These are phyloP conservation scores for Hordeum pubiflorum DNA, from an alignment of 202 grass and related monocot genomes.

Conservation along the genomic window DNA sequence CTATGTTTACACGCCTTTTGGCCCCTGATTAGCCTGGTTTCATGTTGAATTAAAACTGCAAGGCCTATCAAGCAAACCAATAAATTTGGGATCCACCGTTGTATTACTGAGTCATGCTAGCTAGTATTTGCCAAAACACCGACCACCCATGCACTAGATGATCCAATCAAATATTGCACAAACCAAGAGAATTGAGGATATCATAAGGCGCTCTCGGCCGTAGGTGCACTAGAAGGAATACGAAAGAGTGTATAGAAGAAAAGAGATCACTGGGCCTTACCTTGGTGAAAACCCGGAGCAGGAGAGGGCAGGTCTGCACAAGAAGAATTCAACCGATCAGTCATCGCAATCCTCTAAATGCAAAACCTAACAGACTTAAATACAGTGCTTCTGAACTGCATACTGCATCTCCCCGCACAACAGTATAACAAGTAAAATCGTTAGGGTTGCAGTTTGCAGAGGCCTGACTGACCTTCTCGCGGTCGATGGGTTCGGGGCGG, in stretches of 20 bases:
- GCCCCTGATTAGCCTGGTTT: not conserved
- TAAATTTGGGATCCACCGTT: not conserved
- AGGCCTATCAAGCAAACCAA: not conserved
- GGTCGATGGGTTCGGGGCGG: constrained; percentile 71
- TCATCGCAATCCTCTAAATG: not conserved
- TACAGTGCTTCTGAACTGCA: not conserved
- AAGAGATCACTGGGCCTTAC: constrained; percentile 17
- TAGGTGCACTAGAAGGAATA: not conserved
- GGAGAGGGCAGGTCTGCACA: constrained; percentile 86
- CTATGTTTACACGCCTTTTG: not conserved
- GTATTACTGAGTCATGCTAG: not conserved
- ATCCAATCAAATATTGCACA: not conserved
- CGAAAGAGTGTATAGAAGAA: not conserved
- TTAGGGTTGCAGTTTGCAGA: not conserved
- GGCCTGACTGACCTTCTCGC: constrained; percentile 70
- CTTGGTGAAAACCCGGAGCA: constrained; percentile 94
- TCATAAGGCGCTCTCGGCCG: not conserved
- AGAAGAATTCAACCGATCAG: constrained; percentile 2
- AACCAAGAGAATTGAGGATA: not conserved
- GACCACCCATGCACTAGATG: not conserved
- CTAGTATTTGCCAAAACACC: not conserved
- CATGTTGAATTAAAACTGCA: not conserved
- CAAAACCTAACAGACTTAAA: not conserved
- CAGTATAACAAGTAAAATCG: not conserved
- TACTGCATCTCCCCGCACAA: not conserved